Percentiles rank a stretch among this genome's conserved stretches.
phyloP scores from a whole-genome alignment of 2,329 filamentous ascomycete species.

The Myriosclerotinia duriaeana region DNA sequence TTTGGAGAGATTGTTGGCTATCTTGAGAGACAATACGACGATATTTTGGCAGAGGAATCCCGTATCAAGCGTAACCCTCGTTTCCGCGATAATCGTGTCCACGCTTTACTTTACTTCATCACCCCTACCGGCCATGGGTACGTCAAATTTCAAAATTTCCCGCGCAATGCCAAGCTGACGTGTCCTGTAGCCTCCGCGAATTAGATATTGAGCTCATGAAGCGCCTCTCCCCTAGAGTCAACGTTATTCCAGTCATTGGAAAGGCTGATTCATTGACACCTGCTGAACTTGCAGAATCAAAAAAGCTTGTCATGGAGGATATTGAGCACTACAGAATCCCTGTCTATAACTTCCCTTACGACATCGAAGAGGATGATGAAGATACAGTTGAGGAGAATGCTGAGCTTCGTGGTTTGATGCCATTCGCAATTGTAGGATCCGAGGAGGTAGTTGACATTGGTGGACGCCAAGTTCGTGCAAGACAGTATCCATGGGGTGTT shows the following conservation, averaged over 20 bases:
- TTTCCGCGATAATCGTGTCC: conserved; percentile 98
- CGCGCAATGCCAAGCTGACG: conserved; percentile 28
- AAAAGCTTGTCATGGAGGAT: conserved; percentile 99
- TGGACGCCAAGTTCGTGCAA: conserved; percentile 85
- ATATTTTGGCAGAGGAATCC: conserved; percentile 98
- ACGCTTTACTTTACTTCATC: conserved; percentile 98
- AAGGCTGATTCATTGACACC: conserved; percentile 97
- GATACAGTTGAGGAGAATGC: conserved; percentile 99
- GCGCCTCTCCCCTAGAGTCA: conserved; percentile 94
- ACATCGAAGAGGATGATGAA: conserved; percentile 98
- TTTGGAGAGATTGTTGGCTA: conserved; percentile 98
- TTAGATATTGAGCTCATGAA: conserved; percentile 99
- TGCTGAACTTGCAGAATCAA: conserved; percentile 94
- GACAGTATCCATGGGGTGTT: conserved; percentile 98
- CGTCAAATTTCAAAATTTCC: conserved; percentile 39
- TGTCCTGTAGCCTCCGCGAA: conserved; percentile 74
- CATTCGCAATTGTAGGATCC: conserved; percentile 96
- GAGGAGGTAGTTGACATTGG: conserved; percentile 95
- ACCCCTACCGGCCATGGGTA: conserved; percentile 95
- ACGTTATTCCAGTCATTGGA: conserved; percentile 98
- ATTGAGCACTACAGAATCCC: conserved; percentile 99
- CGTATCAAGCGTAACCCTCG: conserved; percentile 99
- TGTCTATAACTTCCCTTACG: conserved; percentile 99
- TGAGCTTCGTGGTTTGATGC: conserved; percentile 95
- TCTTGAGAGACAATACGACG: conserved; percentile 98